phyloP scores from a whole-genome alignment of 768 basidiomycete species.

The Podaxis sp. region DNA sequence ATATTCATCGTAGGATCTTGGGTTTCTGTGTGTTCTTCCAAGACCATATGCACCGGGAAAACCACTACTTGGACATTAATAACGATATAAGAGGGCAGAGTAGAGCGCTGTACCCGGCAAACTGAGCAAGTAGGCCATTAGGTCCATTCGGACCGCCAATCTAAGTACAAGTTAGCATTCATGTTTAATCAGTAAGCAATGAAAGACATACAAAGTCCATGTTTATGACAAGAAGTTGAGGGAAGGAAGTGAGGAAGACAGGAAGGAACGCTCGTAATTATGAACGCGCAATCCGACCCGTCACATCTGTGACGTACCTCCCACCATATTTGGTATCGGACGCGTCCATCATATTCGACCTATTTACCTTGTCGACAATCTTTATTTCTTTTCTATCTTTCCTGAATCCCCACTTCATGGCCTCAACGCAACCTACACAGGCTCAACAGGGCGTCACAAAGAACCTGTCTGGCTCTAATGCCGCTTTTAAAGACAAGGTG shows the following conservation, averaged over 20 bases:
- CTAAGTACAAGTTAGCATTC: conserved; percentile 23
- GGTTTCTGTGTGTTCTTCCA: conserved; percentile 47
- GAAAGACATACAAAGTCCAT: conserved; percentile 47
- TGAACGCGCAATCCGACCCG: conserved; percentile 21
- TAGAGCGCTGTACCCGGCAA: conserved; percentile 51
- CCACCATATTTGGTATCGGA: conserved; percentile 29
- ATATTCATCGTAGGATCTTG: conserved; percentile 87
- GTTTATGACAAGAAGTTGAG: conserved; percentile 16
- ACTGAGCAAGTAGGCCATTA: conserved; percentile 62
- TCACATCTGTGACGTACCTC: conserved; percentile 36
- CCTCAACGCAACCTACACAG: conserved; percentile 33
- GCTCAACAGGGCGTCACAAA: conserved; percentile 43
- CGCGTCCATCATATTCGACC: conserved; percentile 25
- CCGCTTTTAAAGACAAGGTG: conserved; percentile 87
- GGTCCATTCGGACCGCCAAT: conserved; percentile 52
- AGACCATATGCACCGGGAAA: conserved; percentile 52
- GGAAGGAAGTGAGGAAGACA: conserved; percentile 12
- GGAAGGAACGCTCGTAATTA: conserved; percentile 13
- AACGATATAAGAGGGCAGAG: conserved; percentile 6
- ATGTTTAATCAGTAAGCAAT: background rate
- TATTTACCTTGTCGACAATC: background rate
- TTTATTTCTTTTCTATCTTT: conserved; percentile 17
- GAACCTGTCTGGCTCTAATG: conserved; percentile 58
- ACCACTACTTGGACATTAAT: conserved; percentile 38
- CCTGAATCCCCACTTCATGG: conserved; percentile 26